Evolutionary conservation across 1,139 yeast species (phyloP).

Genomic region (Candida smagusa): DNA sequence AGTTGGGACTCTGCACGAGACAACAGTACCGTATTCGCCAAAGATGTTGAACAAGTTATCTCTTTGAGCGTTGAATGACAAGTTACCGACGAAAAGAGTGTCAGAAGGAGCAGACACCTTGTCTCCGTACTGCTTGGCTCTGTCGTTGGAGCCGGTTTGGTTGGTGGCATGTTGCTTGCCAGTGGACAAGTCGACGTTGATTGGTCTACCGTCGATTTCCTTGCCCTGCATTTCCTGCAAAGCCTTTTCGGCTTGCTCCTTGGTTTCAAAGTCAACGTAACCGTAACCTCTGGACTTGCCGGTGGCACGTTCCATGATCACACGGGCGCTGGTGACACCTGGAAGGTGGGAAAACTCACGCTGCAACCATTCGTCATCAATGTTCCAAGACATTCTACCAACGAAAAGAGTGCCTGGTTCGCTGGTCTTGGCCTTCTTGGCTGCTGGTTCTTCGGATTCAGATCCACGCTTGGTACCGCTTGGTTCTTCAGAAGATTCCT

Average conservation of each 20-base stretch:
- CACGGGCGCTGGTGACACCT: constrained; percentile 86
- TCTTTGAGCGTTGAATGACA: constrained; percentile 84
- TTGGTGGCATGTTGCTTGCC: constrained; percentile 65
- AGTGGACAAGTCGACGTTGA: constrained; percentile 89
- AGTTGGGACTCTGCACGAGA: constrained; percentile 92
- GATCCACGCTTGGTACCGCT: constrained; percentile 28
- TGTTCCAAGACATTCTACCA: constrained; percentile 96
- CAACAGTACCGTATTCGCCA: constrained; percentile 73
- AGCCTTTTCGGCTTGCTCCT: constrained; percentile 84
- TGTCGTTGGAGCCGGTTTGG: constrained; percentile 47
- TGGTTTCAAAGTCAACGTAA: constrained; percentile 86
- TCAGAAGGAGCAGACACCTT: constrained; percentile 88
- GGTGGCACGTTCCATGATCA: constrained; percentile 85
- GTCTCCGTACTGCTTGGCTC: constrained; percentile 90
- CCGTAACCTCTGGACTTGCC: constrained; percentile 98
- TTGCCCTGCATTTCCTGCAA: constrained; percentile 80
- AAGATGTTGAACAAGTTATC: constrained; percentile 72
- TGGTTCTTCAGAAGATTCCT: constrained; percentile 11
- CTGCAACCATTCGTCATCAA: constrained; percentile 91
- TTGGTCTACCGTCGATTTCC: constrained; percentile 95
- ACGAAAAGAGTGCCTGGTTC: constrained; percentile 91
- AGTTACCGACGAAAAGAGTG: constrained; percentile 93
- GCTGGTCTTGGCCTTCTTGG: constrained; percentile 35
- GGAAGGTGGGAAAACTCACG: constrained; percentile 81
- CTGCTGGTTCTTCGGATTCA: constrained; percentile 34